Evolutionary conservation across 2,329 filamentous ascomycete genomes (phyloP).

Genomic region (Pyrenophora seminiperda): DNA sequence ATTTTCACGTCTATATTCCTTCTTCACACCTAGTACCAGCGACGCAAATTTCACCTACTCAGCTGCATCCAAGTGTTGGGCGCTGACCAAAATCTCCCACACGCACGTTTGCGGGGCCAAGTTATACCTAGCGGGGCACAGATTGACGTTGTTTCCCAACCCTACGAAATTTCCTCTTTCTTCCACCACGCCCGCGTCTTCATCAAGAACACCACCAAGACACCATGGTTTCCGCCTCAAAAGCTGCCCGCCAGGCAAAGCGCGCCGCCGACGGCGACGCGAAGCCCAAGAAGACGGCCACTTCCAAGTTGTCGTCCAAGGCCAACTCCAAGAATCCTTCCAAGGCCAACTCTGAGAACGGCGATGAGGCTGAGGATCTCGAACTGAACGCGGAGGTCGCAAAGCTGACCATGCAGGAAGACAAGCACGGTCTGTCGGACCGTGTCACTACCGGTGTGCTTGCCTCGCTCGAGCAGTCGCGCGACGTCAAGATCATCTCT

Average conservation of each 20-base stretch:
- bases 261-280: constrained; percentile 63
- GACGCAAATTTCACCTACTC: constrained; percentile 13
- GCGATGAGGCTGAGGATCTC: constrained; percentile 72
- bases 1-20: constrained; percentile 7
- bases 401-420: constrained; percentile 89
- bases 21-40: constrained; percentile 9
- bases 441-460: constrained; percentile 98
- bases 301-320: constrained; percentile 74
- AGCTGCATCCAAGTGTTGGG: constrained; percentile 18
- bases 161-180: constrained; percentile 33
- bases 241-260: constrained; percentile 71
- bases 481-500: constrained; percentile 97
- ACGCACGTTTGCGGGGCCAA: constrained; percentile 17
- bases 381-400: constrained; percentile 74
- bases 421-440: constrained; percentile 94
- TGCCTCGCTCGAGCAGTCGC: constrained; percentile 79
- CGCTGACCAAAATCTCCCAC: constrained; percentile 11
- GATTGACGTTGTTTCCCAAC: constrained; percentile 25
- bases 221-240: constrained; percentile 70
- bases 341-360: constrained; percentile 69
- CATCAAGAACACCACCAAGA: constrained; percentile 18
- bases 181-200: constrained; percentile 26
- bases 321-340: constrained; percentile 66
- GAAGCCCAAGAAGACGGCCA: constrained; percentile 75
- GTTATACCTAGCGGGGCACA: constrained; percentile 31